phyloP scores from a whole-genome alignment of 2,329 filamentous ascomycete species.

The Penicillium sp. region DNA sequence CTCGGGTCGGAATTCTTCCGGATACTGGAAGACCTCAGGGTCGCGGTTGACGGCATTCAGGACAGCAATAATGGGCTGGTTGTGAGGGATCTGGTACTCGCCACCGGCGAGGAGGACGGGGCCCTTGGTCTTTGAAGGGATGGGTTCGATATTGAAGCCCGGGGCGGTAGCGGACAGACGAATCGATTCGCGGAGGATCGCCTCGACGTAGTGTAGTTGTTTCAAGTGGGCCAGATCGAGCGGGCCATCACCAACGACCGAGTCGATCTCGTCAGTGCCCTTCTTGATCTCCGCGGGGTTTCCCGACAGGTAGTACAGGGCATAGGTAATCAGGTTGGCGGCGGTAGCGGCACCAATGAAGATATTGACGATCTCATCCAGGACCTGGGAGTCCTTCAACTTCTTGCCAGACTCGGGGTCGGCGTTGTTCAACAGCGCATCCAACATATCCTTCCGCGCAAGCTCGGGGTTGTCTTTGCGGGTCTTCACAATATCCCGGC shows the following conservation, averaged over 20 bases:
- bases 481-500: conserved; percentile 54
- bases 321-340: conserved; percentile 63
- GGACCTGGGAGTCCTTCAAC: conserved; percentile 59
- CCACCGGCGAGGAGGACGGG: conserved; percentile 54
- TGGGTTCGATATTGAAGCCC: conserved; percentile 52
- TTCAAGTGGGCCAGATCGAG: conserved; percentile 17
- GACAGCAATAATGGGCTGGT: conserved; percentile 52
- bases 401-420: conserved; percentile 61
- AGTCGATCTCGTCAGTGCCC: conserved; percentile 66
- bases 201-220: conserved; percentile 59
- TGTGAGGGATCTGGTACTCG: conserved; percentile 59
- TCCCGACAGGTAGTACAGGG: conserved; percentile 61
- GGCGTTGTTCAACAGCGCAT: conserved; percentile 56
- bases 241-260: conserved; percentile 24
- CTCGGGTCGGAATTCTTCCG: conserved; percentile 65
- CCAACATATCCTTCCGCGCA: conserved; percentile 58
- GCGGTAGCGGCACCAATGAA: conserved; percentile 68
- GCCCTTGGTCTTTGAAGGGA: conserved; percentile 45
- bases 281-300: conserved; percentile 59
- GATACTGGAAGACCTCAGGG: conserved; percentile 62
- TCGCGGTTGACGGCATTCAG: conserved; percentile 62
- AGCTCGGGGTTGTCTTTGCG: conserved; percentile 55
- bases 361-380: conserved; percentile 68
- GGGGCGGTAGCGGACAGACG: conserved; percentile 60
- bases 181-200: conserved; percentile 62